phyloP scores from a whole-genome alignment of 2,329 filamentous ascomycete genomes.

The Dactylellina drechsleri region DNA sequence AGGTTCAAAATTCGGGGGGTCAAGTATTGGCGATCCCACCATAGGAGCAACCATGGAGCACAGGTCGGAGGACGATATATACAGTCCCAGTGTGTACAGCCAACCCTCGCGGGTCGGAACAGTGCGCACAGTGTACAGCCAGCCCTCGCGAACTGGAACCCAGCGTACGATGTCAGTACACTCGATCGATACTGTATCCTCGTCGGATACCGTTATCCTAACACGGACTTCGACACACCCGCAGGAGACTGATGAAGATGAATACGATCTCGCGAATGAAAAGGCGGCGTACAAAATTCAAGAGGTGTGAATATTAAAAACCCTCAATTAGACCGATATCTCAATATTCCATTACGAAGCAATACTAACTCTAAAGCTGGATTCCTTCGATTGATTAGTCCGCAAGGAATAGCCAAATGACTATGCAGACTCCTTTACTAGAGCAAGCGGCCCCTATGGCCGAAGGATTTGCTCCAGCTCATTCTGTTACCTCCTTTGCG shows the following conservation, averaged over 20 bases:
- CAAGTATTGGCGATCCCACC: neutral
- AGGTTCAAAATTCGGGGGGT: no score
- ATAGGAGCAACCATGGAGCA: slow-evolving; percentile 12
- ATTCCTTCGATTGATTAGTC: slow-evolving; percentile 1
- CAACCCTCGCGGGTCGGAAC: slow-evolving; percentile 32
- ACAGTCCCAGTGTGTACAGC: slow-evolving; percentile 46
- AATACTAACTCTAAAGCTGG: no score
- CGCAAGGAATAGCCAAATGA: neutral
- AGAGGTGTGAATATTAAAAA: neutral
- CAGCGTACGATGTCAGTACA: slow-evolving; percentile 8
- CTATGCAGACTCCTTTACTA: slow-evolving; percentile 29
- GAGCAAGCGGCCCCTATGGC: slow-evolving; percentile 18
- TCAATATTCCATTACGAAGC: no score
- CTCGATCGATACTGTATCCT: slow-evolving; percentile 19
- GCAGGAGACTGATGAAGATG: neutral
- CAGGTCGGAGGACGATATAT: slow-evolving; percentile 13
- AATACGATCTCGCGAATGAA: slow-evolving; percentile 10
- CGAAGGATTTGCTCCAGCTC: no score
- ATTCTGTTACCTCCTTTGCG: neutral
- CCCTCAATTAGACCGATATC: no score
- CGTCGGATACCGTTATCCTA: slow-evolving; percentile 15
- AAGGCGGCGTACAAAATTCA: neutral
- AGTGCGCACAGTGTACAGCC: slow-evolving; percentile 26
- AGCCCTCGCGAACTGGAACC: slow-evolving; percentile 26
- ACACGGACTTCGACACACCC: slow-evolving; percentile 4